These are phyloP conservation scores for Toxicodendron radicans DNA, from an alignment of 345 rosid genomes.

Conservation along the genomic window DNA sequence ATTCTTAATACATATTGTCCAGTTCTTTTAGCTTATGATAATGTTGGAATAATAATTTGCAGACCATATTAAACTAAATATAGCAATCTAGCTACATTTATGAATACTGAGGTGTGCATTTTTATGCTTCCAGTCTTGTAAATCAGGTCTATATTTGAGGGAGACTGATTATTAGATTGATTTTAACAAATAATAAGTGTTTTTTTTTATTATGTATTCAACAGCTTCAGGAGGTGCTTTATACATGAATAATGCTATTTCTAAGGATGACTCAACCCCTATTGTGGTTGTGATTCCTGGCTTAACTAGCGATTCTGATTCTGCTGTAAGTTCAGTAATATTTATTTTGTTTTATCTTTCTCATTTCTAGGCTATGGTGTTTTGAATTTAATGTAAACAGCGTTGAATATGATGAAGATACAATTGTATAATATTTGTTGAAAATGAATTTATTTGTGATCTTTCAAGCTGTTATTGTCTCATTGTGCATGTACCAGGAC, in stretches of 20 bases:
- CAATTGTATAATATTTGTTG: not conserved
- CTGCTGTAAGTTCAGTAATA: conserved; percentile 47
- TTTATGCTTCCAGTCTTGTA: not conserved
- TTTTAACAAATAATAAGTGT: not conserved
- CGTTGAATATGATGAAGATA: not conserved
- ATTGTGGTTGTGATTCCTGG: conserved; percentile 70
- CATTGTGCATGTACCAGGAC: not conserved
- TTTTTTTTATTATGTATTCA: conserved; percentile 7
- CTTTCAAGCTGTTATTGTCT: not conserved
- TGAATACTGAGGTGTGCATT: not conserved
- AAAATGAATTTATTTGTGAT: not conserved
- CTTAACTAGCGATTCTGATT: conserved; percentile 66
- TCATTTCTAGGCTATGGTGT: too few relatives aligned
- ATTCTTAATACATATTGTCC: not conserved
- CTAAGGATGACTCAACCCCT: conserved; percentile 51
- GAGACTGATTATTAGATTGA: not conserved
- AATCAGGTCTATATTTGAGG: not conserved
- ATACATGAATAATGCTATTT: conserved; percentile 27
- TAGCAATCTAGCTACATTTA: not conserved
- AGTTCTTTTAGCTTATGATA: not conserved
- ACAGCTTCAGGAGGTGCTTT: conserved; percentile 35
- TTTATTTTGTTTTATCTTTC: conserved; percentile 1
- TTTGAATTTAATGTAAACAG: not conserved
- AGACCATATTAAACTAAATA: not conserved
- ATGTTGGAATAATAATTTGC: not conserved